phyloP scores from a whole-genome alignment of 768 basidiomycete species.

The Sarcomyxa edulis region DNA sequence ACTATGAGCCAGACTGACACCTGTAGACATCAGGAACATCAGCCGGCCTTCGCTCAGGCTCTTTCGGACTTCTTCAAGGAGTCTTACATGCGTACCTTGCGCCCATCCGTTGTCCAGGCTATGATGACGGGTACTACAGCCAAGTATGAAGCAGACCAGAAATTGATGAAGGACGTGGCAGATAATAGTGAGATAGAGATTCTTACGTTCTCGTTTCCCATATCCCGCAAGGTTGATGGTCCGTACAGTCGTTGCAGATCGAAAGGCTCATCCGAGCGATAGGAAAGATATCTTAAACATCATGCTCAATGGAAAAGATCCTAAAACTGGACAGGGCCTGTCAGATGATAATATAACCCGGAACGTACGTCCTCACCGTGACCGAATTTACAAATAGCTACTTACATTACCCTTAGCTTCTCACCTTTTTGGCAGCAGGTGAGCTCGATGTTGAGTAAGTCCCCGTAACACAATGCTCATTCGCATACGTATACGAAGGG shows the following conservation, averaged over 20 bases:
- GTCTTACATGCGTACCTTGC: slow-evolving; percentile 25
- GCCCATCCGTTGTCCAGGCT: slow-evolving; percentile 27
- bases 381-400: neutral
- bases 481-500: slow-evolving; percentile 6
- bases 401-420: slow-evolving; percentile 20
- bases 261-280: slow-evolving; percentile 29
- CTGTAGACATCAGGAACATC: slow-evolving; percentile 17
- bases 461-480: neutral
- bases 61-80: slow-evolving; percentile 38
- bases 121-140: slow-evolving; percentile 28
- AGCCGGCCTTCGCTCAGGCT: slow-evolving; percentile 32
- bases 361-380: slow-evolving; percentile 24
- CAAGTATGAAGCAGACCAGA: slow-evolving; percentile 35
- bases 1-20: neutral
- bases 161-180: slow-evolving; percentile 35
- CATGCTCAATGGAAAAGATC: slow-evolving; percentile 41
- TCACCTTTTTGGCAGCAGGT: slow-evolving; percentile 49
- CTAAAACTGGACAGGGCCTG: slow-evolving; percentile 36
- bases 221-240: no score
- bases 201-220: neutral
- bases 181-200: slow-evolving; percentile 25
- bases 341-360: slow-evolving; percentile 34
- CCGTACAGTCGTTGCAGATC: slow-evolving; percentile 29
- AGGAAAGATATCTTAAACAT: slow-evolving; percentile 39
- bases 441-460: neutral